Evolutionary conservation across 805 yeast species (phyloP).

Genomic region (Hanseniaspora valbyensis): DNA sequence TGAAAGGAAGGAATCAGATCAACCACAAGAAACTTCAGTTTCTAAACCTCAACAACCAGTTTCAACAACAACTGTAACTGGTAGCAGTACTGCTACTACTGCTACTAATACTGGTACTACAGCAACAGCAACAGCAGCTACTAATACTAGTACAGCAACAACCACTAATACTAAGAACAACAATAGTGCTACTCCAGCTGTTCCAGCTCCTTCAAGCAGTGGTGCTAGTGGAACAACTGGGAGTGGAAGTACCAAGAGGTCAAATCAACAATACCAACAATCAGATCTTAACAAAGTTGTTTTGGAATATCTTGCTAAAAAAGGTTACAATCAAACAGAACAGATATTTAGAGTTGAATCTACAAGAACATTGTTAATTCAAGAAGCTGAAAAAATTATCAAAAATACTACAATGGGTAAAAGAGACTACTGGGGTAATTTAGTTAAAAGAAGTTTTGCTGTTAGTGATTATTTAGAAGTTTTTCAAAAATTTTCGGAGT

Average conservation of each 20-base stretch:
- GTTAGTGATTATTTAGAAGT: slow-evolving; percentile 72
- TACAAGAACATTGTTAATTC: slow-evolving; percentile 46
- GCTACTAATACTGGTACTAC: too few relatives aligned
- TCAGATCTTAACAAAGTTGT: slow-evolving; percentile 79
- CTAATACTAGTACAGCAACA: too few relatives aligned
- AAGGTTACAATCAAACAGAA: slow-evolving; percentile 90
- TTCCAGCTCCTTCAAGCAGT: background rate
- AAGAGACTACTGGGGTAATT: slow-evolving; percentile 26
- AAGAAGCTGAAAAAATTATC: slow-evolving; percentile 24
- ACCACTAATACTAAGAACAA: too few relatives aligned
- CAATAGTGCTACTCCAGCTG: background rate
- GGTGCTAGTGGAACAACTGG: background rate
- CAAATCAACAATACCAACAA: slow-evolving; percentile 37
- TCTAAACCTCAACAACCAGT: too few relatives aligned
- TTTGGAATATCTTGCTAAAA: slow-evolving; percentile 80
- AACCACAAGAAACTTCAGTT: too few relatives aligned
- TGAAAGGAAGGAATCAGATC: too few relatives aligned
- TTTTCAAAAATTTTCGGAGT: slow-evolving; percentile 64
- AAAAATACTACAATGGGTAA: slow-evolving; percentile 18
- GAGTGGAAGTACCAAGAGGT: background rate
- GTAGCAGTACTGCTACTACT: too few relatives aligned
- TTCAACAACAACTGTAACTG: too few relatives aligned
- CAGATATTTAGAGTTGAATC: slow-evolving; percentile 85
- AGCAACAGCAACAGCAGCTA: too few relatives aligned
- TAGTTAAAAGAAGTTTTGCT: slow-evolving; percentile 23